A percentile compares a stretch with the other conserved stretches of the same genome.
These are phyloP conservation scores for Starmerella sp. DNA, from an alignment of 805 yeast species.

Conservation along the genomic window DNA sequence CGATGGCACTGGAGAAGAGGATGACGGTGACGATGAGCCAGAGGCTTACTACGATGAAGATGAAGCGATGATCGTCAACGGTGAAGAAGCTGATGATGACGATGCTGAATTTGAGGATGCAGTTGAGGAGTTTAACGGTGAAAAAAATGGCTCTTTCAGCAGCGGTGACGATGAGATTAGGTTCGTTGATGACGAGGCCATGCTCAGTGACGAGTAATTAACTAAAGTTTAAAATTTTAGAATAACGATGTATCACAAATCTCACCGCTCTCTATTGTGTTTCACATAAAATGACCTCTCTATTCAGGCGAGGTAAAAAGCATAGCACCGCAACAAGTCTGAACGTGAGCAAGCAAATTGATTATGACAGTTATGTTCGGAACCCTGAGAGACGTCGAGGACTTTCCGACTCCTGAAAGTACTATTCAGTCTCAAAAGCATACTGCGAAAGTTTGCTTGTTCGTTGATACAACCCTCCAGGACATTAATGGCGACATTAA, in stretches of 20 bases:
- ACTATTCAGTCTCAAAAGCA: background rate
- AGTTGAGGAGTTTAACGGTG: slow-evolving; percentile 32
- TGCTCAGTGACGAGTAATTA: slow-evolving; percentile 10
- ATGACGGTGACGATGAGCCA: slow-evolving; percentile 30
- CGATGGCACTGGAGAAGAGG: slow-evolving; percentile 28
- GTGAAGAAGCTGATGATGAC: slow-evolving; percentile 36
- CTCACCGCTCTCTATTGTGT: background rate
- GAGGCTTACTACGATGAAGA: slow-evolving; percentile 31
- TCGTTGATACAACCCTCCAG: background rate
- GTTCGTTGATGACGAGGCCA: slow-evolving; percentile 25
- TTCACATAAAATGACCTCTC: background rate
- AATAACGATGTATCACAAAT: background rate
- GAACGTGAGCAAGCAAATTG: too few species aligned
- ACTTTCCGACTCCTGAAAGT: background rate
- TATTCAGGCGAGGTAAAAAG: too few species aligned
- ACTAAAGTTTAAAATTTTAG: background rate
- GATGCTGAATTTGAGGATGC: slow-evolving; percentile 27
- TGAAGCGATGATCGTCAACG: slow-evolving; percentile 36
- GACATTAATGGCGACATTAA: background rate
- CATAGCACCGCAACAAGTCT: too few species aligned
- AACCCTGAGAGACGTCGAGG: background rate
- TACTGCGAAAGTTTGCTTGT: background rate
- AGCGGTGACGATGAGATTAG: slow-evolving; percentile 23
- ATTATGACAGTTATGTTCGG: background rate
- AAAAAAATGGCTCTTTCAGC: slow-evolving; percentile 25